Percentiles rank a stretch among this genome's conserved stretches.
phyloP scores from a whole-genome alignment of 192 early-diverging fungal species.

The Coemansia nantahalensis region DNA sequence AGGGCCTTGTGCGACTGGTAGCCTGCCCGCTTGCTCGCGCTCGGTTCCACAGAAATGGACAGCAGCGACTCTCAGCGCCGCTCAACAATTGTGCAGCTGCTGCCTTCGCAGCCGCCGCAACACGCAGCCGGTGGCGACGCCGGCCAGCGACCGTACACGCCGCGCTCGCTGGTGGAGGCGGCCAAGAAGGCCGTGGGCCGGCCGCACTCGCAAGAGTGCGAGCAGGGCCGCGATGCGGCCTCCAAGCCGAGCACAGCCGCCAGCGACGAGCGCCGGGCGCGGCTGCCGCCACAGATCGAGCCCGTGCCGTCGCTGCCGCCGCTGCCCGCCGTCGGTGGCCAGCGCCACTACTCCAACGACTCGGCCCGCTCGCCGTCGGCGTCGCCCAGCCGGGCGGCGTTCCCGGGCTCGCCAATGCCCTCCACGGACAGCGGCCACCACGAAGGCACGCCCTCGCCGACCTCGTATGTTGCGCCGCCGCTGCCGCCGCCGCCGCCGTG shows the following conservation, averaged over 20 bases:
- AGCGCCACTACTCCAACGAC: constrained; percentile 5
- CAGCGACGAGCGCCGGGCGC: neutral
- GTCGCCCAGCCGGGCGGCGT: constrained; percentile 1
- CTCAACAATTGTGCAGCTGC: constrained; percentile 40
- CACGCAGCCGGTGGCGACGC: constrained; percentile 4
- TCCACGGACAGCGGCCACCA: constrained; percentile 1
- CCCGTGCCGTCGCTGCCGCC: constrained; percentile 6
- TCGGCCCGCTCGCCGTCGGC: neutral
- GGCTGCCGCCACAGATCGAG: neutral
- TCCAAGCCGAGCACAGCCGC: constrained; percentile 8
- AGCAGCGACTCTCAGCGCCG: neutral
- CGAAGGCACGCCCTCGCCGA: neutral
- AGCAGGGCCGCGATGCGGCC: constrained; percentile 32
- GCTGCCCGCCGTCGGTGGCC: constrained; percentile 5
- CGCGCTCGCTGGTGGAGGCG: constrained; percentile 40
- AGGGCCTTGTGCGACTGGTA: too few relatives aligned
- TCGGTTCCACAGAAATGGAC: too few relatives aligned
- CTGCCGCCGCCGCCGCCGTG: neutral
- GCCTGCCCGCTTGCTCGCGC: too few relatives aligned
- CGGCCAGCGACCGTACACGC: constrained; percentile 17
- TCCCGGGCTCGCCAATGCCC: constrained; percentile 4
- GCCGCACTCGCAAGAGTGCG: constrained; percentile 10
- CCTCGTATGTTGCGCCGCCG: constrained; percentile 2
- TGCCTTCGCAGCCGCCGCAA: constrained; percentile 10
- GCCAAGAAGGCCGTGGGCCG: constrained; percentile 20